Evolutionary conservation across 768 basidiomycete species (phyloP).

Genomic region (Boletus speciosus): DNA sequence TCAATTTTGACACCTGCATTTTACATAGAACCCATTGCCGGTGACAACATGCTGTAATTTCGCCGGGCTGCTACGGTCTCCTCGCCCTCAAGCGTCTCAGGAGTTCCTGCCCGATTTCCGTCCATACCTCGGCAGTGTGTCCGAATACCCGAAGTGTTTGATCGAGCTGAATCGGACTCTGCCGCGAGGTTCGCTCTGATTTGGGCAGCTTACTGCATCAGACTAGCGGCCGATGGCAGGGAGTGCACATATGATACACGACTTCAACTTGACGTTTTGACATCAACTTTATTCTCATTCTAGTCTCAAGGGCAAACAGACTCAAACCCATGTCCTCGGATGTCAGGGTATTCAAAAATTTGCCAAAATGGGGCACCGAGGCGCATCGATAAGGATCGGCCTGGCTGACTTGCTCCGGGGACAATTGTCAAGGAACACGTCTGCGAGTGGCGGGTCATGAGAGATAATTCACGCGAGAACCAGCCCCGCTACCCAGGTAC

Average conservation of each 20-base stretch:
- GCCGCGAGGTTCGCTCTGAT: conserved; percentile 3
- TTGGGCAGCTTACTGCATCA: conserved; percentile 8
- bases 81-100: not conserved
- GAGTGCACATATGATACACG: conserved; percentile 11
- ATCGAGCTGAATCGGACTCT: conserved; percentile 10
- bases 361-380: conserved; percentile 21
- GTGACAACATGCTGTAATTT: not conserved
- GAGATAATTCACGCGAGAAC: conserved; percentile 18
- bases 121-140: not conserved
- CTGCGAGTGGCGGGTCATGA: conserved; percentile 13
- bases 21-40: not conserved
- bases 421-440: conserved; percentile 9
- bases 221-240: conserved; percentile 1
- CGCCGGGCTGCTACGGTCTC: not conserved
- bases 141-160: conserved; percentile 19
- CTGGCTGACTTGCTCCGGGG: conserved; percentile 6
- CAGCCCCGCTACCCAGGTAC: not conserved
- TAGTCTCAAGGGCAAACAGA: conserved; percentile 1
- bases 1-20: not conserved
- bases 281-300: conserved; percentile 19
- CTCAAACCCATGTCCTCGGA: conserved; percentile 20
- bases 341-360: not conserved
- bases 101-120: not conserved
- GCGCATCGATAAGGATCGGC: conserved; percentile 32
- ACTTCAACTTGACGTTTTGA: conserved; percentile 8